Conservation (phyloP, 345 rosid species). For the Ceriops tagal region DNA sequence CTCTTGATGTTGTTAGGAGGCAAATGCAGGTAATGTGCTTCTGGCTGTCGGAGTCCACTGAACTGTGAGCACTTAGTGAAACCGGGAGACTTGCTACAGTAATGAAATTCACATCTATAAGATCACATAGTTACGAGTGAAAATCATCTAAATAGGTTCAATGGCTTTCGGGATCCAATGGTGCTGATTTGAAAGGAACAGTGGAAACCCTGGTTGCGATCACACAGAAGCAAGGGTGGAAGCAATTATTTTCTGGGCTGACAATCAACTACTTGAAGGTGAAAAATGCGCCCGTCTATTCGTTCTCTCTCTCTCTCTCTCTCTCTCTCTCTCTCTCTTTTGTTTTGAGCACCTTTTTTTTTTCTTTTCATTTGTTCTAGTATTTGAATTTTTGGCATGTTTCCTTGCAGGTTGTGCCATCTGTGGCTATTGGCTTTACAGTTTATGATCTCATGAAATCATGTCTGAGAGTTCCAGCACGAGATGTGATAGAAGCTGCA, state of each 20-base stretch:
- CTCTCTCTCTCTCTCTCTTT: neutral
- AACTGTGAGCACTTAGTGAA: neutral
- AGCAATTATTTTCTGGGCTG: constrained; percentile 87
- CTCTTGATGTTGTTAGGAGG: constrained; percentile 97
- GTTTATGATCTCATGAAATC: constrained; percentile 85
- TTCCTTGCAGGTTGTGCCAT: constrained; percentile 70
- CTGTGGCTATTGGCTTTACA: constrained; percentile 92
- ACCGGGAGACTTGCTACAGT: neutral
- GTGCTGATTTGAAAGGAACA: constrained; percentile 62
- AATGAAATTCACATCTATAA: neutral
- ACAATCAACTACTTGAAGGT: constrained; percentile 94
- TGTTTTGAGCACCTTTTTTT: neutral
- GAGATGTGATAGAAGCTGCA: constrained; percentile 55
- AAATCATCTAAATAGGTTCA: constrained; percentile 48
- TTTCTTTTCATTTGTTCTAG: neutral
- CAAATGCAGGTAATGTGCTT: constrained; percentile 74
- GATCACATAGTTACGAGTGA: constrained; percentile 2
- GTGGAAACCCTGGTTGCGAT: constrained; percentile 62
- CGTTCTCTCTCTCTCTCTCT: neutral
- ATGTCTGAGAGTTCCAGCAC: constrained; percentile 70
- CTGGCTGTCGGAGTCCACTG: constrained; percentile 4
- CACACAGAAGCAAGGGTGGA: constrained; percentile 81
- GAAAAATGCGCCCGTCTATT: neutral
- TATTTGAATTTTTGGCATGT: neutral
- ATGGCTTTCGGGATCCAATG: constrained; percentile 45